Conservation (phyloP, 768 basidiomycete genomes). For the Pulveroboletus frians region DNA sequence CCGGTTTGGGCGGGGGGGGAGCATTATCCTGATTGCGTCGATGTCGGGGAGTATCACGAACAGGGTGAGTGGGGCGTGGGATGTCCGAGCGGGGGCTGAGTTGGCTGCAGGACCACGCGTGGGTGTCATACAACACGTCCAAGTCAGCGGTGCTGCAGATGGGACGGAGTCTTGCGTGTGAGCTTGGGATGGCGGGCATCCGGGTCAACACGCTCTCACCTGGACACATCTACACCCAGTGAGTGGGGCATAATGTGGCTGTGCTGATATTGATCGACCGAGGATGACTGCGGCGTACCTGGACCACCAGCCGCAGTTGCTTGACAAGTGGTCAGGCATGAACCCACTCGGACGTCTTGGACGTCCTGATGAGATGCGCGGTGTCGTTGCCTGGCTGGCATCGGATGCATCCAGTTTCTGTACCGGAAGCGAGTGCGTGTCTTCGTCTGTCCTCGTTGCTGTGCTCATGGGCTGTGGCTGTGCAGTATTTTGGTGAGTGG, state of each 20-base stretch:
- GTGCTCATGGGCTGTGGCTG: neutral
- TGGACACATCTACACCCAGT: slow-evolving; percentile 72
- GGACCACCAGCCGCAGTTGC: slow-evolving; percentile 56
- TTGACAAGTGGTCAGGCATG: slow-evolving; percentile 60
- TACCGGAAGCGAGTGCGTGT: slow-evolving; percentile 75
- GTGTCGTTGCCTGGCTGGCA: slow-evolving; percentile 67
- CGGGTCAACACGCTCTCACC: slow-evolving; percentile 75
- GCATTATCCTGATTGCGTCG: slow-evolving; percentile 55
- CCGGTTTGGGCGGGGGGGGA: slow-evolving; percentile 42
- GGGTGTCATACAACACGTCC: slow-evolving; percentile 73
- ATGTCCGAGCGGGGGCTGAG: neutral
- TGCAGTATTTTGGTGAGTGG: slow-evolving; percentile 29
- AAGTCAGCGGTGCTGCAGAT: slow-evolving; percentile 78
- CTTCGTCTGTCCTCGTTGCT: accelerated
- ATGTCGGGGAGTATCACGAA: slow-evolving; percentile 71
- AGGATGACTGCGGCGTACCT: slow-evolving; percentile 76
- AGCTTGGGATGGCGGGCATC: slow-evolving; percentile 60
- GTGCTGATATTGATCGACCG: slow-evolving; percentile 1
- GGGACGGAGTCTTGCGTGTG: slow-evolving; percentile 79
- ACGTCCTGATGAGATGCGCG: slow-evolving; percentile 66
- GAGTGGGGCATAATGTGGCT: slow-evolving; percentile 24
- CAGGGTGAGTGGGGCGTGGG: slow-evolving; percentile 37
- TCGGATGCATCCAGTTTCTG: slow-evolving; percentile 74
- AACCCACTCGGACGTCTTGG: slow-evolving; percentile 73
- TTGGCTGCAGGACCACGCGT: slow-evolving; percentile 55